These are phyloP conservation scores for Houttuynia cordata DNA, from an alignment of 164 flowering plant genomes.

Conservation along the genomic window DNA sequence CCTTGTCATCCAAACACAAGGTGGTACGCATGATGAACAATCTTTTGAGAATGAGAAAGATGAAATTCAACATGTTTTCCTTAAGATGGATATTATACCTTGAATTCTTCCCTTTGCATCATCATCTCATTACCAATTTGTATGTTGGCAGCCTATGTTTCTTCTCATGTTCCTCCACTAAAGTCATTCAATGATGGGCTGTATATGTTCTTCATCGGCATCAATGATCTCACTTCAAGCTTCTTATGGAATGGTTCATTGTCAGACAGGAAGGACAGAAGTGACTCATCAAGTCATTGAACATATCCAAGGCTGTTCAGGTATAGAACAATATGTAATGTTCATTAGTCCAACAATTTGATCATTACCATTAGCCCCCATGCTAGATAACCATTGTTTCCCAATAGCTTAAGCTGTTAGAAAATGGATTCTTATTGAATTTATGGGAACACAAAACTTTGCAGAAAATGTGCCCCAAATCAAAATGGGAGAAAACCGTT, in stretches of 20 bases:
- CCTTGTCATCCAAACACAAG: slow-evolving; percentile 5
- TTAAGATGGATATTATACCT: no score
- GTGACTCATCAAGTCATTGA: slow-evolving; percentile 9
- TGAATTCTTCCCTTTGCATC: no score
- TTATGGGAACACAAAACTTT: no score
- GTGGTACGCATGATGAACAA: slow-evolving; percentile 3
- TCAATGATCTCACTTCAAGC: slow-evolving; percentile 7
- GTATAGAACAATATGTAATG: slow-evolving; percentile 1
- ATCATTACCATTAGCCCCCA: no score
- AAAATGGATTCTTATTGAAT: no score
- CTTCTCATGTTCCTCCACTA: slow-evolving; percentile 7
- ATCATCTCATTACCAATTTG: no score
- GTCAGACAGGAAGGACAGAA: slow-evolving; percentile 2
- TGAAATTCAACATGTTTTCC: not conserved
- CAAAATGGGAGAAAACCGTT: no score
- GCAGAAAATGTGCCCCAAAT: no score
- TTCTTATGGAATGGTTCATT: not conserved
- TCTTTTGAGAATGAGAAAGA: not conserved
- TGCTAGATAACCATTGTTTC: no score
- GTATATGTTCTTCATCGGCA: slow-evolving; percentile 14
- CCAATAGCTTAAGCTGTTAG: no score
- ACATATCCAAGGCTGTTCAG: slow-evolving; percentile 12
- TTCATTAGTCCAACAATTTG: not conserved
- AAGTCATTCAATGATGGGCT: slow-evolving; percentile 13
- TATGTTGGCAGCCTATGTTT: not conserved